Percentiles rank a stretch among this genome's conserved stretches.
Conservation (phyloP, 176 grass and related monocot genomes). For the Pharus latifolius region DNA sequence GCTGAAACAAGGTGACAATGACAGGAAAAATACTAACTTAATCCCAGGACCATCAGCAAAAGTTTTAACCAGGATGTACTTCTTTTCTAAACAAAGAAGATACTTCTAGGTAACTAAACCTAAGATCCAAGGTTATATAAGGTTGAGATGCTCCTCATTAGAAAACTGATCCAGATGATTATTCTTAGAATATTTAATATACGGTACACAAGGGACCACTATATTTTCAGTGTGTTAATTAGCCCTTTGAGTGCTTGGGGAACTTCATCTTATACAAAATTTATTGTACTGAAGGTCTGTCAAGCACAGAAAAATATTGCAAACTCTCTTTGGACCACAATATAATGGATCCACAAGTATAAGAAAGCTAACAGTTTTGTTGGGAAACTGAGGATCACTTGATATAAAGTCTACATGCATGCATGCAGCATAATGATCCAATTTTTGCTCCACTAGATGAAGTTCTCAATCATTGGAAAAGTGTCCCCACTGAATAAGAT, state of each 20-base stretch:
- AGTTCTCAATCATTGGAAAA: conserved; percentile 31
- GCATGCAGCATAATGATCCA: neutral
- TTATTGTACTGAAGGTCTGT: conserved; percentile 11
- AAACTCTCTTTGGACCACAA: conserved; percentile 28
- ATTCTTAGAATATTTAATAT: neutral
- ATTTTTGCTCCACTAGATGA: neutral
- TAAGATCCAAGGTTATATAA: conserved; percentile 10
- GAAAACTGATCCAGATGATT: neutral
- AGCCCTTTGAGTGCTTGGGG: neutral
- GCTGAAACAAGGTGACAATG: neutral
- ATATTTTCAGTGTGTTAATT: neutral
- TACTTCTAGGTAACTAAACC: conserved; percentile 1
- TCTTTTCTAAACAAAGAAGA: neutral
- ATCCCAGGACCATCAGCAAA: neutral
- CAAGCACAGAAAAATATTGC: conserved; percentile 10
- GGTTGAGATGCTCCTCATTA: neutral
- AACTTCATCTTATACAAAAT: neutral
- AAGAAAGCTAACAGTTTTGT: conserved; percentile 9
- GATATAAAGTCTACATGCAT: conserved; percentile 15
- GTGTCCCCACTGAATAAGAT: conserved; percentile 19
- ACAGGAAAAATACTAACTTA: neutral
- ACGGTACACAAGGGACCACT: conserved; percentile 11
- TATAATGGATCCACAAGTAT: neutral
- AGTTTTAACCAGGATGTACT: neutral
- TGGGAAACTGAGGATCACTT: neutral